Evolutionary conservation across 768 basidiomycete genomes (phyloP), one percentile per base, ranked within the genome.

Genomic region (Rhodotorula babjevae): DNA sequence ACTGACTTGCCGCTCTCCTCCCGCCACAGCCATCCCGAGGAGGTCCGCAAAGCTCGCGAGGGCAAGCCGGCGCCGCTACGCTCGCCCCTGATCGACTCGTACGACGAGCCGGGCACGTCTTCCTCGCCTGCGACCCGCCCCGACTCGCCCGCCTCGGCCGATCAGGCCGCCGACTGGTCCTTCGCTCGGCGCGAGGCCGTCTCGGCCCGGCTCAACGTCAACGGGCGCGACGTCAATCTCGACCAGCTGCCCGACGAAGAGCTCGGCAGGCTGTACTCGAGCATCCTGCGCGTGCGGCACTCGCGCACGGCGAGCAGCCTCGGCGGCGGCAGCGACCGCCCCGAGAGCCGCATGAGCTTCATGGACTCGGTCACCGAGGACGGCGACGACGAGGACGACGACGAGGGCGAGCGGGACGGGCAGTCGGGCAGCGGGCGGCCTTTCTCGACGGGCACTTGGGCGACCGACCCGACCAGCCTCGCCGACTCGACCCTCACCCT

Each of bases 141-240:
- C 5, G 88, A 88, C 57, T 91, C 91, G 12, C 89, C 90, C 7
- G 83, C 85, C 2, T 86, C 86, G 7, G 86, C 86, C 40, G 85
- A 81, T 40, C 90, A 92, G 74, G 90, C 93, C 74, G 90, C 93
- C 57, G 96, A 99, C 80, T 99, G 96, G 96, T 90, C 88, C n/a
- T 98, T 88, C 80, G 96, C 96, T 12, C 90, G 91, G 80, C 87
- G 93, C 15, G 96, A 99, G 82, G 93, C 93, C 11, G 94, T 92
- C 7, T 84, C 93, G 50, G 90, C 91, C 2, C 85, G 89, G 61
- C 84, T 96, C 27, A 80, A 82, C 66, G 93, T 96, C 27, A 80
- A 82, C 66, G 93, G 93, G 7, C 82, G 91, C 47, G 92, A 95
- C 77, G 92, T 95, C 25, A 86, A 90, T 23, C 85, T 99, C 36